Evolutionary conservation across 78 protist genomes (phyloP).

Genomic region (Polysphondylium violaceum): DNA sequence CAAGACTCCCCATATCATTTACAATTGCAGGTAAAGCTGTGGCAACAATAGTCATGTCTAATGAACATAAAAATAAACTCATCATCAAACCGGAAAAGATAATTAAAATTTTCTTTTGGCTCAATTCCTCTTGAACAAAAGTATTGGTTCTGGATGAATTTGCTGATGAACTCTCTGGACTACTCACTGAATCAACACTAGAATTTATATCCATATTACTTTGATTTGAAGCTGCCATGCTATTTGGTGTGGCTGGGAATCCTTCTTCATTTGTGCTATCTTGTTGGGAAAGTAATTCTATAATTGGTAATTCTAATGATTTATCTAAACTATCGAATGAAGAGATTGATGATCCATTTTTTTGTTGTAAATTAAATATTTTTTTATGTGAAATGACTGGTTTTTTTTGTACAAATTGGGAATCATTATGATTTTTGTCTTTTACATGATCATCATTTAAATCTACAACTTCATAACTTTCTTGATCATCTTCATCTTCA

Average conservation of each 20-base stretch:
- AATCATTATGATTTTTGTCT: too few relatives aligned
- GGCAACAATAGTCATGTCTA: constrained; percentile 80
- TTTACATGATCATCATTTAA: too few relatives aligned
- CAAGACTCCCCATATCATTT: constrained; percentile 42
- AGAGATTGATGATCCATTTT: too few relatives aligned
- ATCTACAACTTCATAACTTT: too few relatives aligned
- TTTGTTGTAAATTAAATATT: too few relatives aligned
- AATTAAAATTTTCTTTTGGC: constrained; percentile 29
- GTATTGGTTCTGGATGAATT: constrained; percentile 11
- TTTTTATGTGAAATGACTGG: too few relatives aligned
- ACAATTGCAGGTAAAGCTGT: constrained; percentile 79
- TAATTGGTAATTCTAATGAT: neutral
- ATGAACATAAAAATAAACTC: constrained; percentile 60
- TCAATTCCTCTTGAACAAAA: neutral
- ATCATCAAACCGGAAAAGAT: constrained; percentile 71
- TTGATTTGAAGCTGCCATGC: neutral
- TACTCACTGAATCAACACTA: too few relatives aligned
- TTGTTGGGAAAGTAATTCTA: neutral
- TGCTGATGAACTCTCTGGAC: neutral
- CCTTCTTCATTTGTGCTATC: constrained; percentile 4
- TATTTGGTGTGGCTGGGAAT: neutral
- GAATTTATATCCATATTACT: too few relatives aligned
- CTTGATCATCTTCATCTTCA: too few relatives aligned
- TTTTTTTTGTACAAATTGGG: too few relatives aligned
- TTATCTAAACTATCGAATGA: too few relatives aligned